These are phyloP conservation scores for Alternaria sp. DNA, from an alignment of 2,329 filamentous ascomycete species.

Conservation along the genomic window DNA sequence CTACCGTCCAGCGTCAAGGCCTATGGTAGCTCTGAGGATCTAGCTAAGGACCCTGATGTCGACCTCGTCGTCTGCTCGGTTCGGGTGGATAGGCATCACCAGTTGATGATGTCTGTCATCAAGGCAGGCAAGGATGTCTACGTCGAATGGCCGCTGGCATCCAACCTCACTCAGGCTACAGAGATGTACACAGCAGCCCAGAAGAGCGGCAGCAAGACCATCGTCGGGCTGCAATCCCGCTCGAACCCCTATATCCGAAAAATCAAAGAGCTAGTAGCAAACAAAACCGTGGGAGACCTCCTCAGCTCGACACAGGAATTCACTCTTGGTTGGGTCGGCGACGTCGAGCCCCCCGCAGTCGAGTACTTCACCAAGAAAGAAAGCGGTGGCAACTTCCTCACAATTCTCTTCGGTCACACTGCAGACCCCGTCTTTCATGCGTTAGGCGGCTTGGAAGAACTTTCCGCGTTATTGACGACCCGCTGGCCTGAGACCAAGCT, in stretches of 20 bases:
- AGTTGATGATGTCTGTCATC: neutral
- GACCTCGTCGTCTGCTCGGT: neutral
- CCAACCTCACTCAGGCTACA: neutral
- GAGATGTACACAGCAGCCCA: neutral
- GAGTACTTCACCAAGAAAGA: neutral
- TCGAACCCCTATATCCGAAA: neutral
- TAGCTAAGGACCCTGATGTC: neutral
- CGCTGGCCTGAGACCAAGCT: neutral
- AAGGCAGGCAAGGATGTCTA: neutral
- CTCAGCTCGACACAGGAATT: neutral
- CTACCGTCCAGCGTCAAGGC: neutral
- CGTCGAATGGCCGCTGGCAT: neutral
- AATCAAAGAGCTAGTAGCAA: neutral
- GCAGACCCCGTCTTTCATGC: neutral
- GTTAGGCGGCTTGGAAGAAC: neutral
- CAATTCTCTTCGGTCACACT: neutral
- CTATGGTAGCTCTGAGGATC: neutral
- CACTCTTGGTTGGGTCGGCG: neutral
- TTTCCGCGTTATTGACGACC: neutral
- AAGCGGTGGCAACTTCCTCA: neutral
- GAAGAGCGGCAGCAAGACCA: neutral
- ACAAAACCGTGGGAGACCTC: neutral
- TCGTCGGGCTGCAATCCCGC: neutral
- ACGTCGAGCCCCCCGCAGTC: neutral
- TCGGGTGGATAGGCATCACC: neutral